These are phyloP conservation scores for Kwoniella heveanensis DNA, from an alignment of 768 basidiomycete genomes.

Conservation along the genomic window DNA sequence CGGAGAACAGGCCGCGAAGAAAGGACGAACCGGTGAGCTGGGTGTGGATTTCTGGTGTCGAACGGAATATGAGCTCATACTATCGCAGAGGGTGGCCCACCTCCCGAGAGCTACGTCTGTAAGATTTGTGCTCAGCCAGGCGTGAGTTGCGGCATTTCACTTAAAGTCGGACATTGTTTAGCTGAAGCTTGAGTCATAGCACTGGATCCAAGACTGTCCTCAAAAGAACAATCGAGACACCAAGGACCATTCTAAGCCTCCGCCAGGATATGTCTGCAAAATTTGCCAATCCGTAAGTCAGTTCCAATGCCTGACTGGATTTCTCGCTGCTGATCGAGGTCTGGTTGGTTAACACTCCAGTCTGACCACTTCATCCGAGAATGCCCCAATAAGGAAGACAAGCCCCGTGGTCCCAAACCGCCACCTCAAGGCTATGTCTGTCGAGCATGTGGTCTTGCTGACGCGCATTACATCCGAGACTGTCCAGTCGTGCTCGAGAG, in stretches of 20 bases:
- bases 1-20: conserved; percentile 37
- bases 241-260: conserved; percentile 61
- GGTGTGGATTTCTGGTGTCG: neutral
- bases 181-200: conserved; percentile 54
- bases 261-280: conserved; percentile 83
- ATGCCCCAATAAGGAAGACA: conserved; percentile 74
- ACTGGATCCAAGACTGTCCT: conserved; percentile 56
- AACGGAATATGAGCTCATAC: neutral
- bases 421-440: conserved; percentile 67
- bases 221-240: conserved; percentile 32
- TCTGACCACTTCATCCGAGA: conserved; percentile 84
- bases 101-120: conserved; percentile 53
- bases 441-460: conserved; percentile 81
- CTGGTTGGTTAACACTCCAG: conserved; percentile 57
- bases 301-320: neutral
- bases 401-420: conserved; percentile 26
- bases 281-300: conserved; percentile 70
- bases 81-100: conserved; percentile 34
- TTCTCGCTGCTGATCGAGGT: no score
- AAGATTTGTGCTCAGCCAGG: conserved; percentile 52
- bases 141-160: no score
- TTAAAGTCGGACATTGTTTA: no score
- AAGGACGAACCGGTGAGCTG: conserved; percentile 35
- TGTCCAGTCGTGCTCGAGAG: conserved; percentile 69
- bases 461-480: conserved; percentile 78